phyloP scores from a whole-genome alignment of 225 moss, liverwort and hornwort genomes.

The Marchantia polymorpha region DNA sequence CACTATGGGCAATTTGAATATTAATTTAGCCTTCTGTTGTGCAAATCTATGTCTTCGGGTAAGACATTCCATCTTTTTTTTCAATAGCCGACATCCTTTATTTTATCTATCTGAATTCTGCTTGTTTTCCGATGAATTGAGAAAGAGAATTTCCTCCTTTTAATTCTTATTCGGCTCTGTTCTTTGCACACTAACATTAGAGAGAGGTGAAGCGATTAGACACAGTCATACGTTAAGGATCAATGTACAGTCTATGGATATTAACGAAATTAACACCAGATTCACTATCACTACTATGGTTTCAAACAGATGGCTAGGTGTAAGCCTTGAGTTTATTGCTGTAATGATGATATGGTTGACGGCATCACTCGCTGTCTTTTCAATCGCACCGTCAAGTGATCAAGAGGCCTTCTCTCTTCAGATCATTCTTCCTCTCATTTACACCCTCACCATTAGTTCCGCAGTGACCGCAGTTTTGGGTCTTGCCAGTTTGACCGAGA shows the following conservation, averaged over 20 bases:
- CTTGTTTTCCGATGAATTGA: neutral
- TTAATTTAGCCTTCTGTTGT: constrained; percentile 73
- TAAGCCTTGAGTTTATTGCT: constrained; percentile 87
- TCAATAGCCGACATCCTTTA: neutral
- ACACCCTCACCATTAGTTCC: constrained; percentile 73
- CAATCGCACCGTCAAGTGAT: constrained; percentile 62
- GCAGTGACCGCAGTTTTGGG: constrained; percentile 82
- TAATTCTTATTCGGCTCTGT: neutral
- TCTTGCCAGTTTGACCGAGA: constrained; percentile 80
- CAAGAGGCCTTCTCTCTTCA: constrained; percentile 80
- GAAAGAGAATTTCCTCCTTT: too few relatives aligned
- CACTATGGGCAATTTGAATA: constrained; percentile 84
- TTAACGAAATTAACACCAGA: constrained; percentile 72
- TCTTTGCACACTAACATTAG: constrained; percentile 56
- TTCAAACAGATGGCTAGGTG: constrained; percentile 85
- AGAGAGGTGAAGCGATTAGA: constrained; percentile 98
- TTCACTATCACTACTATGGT: constrained; percentile 86
- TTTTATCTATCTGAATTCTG: neutral
- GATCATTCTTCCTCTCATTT: constrained; percentile 92
- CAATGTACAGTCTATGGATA: constrained; percentile 87
- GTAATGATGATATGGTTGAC: constrained; percentile 92
- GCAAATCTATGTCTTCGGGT: constrained; percentile 83
- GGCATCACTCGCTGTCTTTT: constrained; percentile 79
- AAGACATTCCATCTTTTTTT: neutral
- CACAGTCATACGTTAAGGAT: constrained; percentile 75